Base-by-base conservation (phyloP, 148 eudicot species). In the Selenicereus undatus region DNA sequence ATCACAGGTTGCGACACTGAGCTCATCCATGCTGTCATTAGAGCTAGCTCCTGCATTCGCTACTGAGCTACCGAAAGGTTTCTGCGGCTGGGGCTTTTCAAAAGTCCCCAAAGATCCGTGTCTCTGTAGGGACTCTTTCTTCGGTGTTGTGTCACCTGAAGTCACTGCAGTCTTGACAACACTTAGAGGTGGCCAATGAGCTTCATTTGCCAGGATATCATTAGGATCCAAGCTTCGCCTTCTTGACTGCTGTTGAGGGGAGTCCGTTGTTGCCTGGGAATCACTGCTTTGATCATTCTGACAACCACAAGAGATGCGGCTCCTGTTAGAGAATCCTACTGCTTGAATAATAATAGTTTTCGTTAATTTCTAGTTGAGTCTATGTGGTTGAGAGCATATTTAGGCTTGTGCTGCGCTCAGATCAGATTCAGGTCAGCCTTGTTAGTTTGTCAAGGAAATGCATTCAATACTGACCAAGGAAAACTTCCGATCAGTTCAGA, bases 211-310 rank as follows among this genome's bases (percentile, higher is more conserved):
- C 17, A 66, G 71, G 35, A 66, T 66, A n/a, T 66, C 71, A 27
- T 66, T 32, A 24, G 71, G 71, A 66, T 66, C 71, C 71, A 66
- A 66, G 71, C 71, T 66, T 66, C 71, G 12, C 36, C 71, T 66
- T 66, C 71, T 66, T 32, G 35, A 27, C 35, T 27, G 27, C 30
- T 66, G 71, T 66, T 26, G 71, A 66, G 32, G 14, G 71, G 35
- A 14, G 16, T 66, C 71, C 1, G 7, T 27, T 27, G 11, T 66
- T 3, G 17, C 32, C 71, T 66, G 26, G 27, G 71, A 11, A 10
- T 66, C 71, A 1, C 71, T 66, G 27, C 18, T 66, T 27, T 26
- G 35, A 66, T 66, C 71, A n/a, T 27, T 66, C 71, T 66, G 71
- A 66, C 68, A 64, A 64, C 10, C 68, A 64, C 6, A 56, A 4